phyloP scores from a whole-genome alignment of 2,329 filamentous ascomycete genomes.

The Tolypocladium tropicale region DNA sequence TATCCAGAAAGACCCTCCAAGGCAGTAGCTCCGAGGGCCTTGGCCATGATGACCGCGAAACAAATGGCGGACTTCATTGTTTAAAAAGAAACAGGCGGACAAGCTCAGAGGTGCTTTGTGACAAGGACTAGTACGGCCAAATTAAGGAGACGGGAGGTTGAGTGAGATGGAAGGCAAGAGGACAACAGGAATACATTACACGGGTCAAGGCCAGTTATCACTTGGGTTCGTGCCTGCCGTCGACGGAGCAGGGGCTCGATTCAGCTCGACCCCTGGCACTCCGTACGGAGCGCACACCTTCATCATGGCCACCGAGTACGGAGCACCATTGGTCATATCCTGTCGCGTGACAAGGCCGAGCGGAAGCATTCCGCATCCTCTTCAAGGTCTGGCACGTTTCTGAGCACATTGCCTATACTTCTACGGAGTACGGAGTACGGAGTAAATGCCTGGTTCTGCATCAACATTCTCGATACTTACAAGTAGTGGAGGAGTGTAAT shows the following conservation, averaged over 20 bases:
- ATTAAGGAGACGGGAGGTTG: not conserved
- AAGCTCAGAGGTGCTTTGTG: not conserved
- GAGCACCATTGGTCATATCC: too few species aligned
- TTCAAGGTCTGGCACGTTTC: too few species aligned
- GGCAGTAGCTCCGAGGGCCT: not conserved
- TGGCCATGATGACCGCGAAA: not conserved
- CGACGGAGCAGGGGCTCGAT: not conserved
- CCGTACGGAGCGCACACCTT: too few species aligned
- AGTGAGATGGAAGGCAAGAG: not conserved
- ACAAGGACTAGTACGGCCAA: not conserved
- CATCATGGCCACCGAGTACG: too few species aligned
- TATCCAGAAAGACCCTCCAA: not conserved
- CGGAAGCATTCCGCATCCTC: too few species aligned
- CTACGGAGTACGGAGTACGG: too few species aligned
- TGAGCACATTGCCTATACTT: too few species aligned
- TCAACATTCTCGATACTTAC: too few species aligned
- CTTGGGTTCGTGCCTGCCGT: not conserved
- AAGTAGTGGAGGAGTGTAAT: too few species aligned
- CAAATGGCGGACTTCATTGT: not conserved
- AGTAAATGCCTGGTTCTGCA: too few species aligned
- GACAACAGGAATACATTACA: not conserved
- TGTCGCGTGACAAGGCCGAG: too few species aligned
- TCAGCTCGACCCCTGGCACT: not conserved
- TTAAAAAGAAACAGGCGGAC: not conserved
- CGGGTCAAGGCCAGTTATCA: not conserved